phyloP scores from a whole-genome alignment of 1,284 basidiomycete genomes.

The Flammula alnicola region DNA sequence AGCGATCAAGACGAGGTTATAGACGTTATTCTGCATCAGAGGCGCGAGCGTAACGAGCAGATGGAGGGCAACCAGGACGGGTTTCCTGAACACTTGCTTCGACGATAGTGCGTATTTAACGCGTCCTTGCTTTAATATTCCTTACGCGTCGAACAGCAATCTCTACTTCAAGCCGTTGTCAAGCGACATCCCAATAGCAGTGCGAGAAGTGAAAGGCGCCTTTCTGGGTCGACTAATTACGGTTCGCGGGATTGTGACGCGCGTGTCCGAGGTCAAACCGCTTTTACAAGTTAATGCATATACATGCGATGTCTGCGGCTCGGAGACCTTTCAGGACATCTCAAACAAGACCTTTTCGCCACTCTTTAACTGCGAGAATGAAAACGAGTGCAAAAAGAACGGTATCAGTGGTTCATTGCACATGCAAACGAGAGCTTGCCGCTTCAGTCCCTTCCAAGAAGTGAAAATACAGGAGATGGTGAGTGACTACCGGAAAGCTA shows the following conservation, averaged over 20 bases:
- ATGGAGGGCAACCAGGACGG: conserved; percentile 69
- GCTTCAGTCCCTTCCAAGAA: conserved; percentile 98
- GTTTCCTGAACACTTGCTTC: conserved; percentile 89
- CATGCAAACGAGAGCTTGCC: conserved; percentile 97
- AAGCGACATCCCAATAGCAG: conserved; percentile 79
- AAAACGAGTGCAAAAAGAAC: conserved; percentile 84
- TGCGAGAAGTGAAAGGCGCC: conserved; percentile 86
- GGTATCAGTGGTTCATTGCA: conserved; percentile 90
- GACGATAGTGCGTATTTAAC: conserved; percentile 85
- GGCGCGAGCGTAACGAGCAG: conserved; percentile 85
- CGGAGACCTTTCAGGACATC: conserved; percentile 98
- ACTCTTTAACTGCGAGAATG: conserved; percentile 85
- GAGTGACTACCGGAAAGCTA: conserved; percentile 23
- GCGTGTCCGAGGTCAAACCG: conserved; percentile 98
- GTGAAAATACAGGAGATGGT: conserved; percentile 99
- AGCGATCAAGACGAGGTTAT: conserved; percentile 90
- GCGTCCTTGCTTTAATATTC: not conserved
- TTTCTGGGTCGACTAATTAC: conserved; percentile 94
- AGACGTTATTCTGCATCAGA: conserved; percentile 93
- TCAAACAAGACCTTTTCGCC: conserved; percentile 93
- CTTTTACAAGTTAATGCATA: conserved; percentile 97
- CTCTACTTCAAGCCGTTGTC: conserved; percentile 90
- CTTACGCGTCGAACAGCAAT: conserved; percentile 62
- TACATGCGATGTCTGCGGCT: conserved; percentile 97
- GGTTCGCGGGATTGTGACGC: conserved; percentile 96